Evolutionary conservation across 2,329 filamentous ascomycete genomes (phyloP).

Genomic region (Camptophora hylomeconis): DNA sequence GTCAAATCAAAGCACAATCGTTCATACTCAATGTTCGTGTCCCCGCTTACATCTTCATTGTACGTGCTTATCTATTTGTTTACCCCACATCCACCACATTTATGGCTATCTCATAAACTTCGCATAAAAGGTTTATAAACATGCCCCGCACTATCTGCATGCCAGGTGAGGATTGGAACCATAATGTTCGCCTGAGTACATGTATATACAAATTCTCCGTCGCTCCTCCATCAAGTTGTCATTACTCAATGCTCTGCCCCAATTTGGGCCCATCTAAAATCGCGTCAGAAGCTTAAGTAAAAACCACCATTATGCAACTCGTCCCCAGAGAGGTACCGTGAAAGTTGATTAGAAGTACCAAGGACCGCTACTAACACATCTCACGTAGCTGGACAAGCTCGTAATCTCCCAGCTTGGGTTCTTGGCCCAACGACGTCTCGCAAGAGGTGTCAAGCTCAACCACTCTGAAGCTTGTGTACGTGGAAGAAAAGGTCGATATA

Average conservation of each 20-base stretch:
- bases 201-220: background rate
- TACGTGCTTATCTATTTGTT: too few species aligned
- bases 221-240: background rate
- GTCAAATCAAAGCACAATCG: too few species aligned
- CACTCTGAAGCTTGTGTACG: constrained; percentile 72
- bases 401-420: constrained; percentile 78
- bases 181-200: too few species aligned
- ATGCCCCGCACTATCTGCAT: too few species aligned
- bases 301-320: constrained; percentile 27
- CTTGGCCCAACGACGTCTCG: constrained; percentile 76
- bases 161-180: too few species aligned
- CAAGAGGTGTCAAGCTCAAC: constrained; percentile 77
- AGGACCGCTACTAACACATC: background rate
- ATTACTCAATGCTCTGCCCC: too few species aligned
- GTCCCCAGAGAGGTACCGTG: constrained; percentile 32
- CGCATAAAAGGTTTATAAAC: too few species aligned
- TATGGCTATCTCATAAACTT: too few species aligned
- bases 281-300: too few species aligned
- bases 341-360: background rate
- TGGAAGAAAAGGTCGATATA: constrained; percentile 15
- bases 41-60: too few species aligned
- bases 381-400: constrained; percentile 78
- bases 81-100: too few species aligned
- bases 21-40: too few species aligned
- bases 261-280: constrained; percentile 1